These are phyloP conservation scores for Olyra latifolia DNA, from an alignment of 176 grass and related monocot species.

Conservation along the genomic window DNA sequence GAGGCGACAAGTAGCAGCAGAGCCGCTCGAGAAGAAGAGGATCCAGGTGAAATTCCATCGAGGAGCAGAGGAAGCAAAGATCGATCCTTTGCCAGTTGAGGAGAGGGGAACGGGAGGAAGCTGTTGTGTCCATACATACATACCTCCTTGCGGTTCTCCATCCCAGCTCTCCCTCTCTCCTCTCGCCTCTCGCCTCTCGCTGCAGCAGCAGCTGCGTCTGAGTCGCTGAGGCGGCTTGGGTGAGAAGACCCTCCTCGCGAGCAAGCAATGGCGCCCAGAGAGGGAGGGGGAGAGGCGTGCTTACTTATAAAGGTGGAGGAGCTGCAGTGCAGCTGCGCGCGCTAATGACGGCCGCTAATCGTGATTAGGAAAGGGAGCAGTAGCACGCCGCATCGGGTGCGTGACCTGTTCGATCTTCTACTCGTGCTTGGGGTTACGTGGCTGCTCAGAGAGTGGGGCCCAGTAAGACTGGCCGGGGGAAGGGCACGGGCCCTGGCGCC, in stretches of 20 bases:
- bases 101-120: not conserved
- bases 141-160: slow-evolving; percentile 73
- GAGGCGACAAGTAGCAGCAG: not conserved
- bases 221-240: too few species aligned
- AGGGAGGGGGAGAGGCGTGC: not conserved
- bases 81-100: not conserved
- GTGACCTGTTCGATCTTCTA: not conserved
- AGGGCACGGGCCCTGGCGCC: not conserved
- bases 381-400: slow-evolving; percentile 5
- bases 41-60: not conserved
- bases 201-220: too few species aligned
- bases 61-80: not conserved
- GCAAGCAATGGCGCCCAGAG: too few species aligned
- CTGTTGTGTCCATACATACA: not conserved
- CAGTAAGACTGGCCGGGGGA: not conserved
- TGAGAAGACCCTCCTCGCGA: too few species aligned
- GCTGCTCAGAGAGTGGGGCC: not conserved
- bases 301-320: not conserved
- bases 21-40: not conserved
- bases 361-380: too few species aligned
- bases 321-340: not conserved
- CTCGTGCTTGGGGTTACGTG: not conserved
- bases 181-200: not conserved
- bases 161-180: not conserved
- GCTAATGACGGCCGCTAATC: not conserved